A percentile compares a stretch with the other conserved stretches of the same genome.
Conservation (phyloP, 768 basidiomycete genomes). For the Grammothele lineata region DNA sequence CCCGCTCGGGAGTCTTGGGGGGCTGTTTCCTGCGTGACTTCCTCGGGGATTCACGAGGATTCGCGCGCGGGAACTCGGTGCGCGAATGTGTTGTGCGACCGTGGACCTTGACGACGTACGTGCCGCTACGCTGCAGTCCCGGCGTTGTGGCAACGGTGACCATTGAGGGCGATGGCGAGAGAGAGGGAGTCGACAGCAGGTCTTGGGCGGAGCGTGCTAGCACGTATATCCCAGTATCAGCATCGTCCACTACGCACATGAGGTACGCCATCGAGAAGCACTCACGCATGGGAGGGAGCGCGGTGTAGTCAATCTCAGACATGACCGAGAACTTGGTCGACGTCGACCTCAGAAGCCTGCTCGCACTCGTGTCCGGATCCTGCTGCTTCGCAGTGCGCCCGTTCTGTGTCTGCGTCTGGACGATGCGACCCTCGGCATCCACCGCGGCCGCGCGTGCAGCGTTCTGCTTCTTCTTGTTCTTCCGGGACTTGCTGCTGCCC, state of each 20-base stretch:
- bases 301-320: constrained; percentile 49
- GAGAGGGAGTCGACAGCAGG: constrained; percentile 1
- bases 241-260: too few relatives aligned
- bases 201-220: constrained; percentile 32
- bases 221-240: too few relatives aligned
- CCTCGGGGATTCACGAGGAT: constrained; percentile 31
- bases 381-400: too few relatives aligned
- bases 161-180: constrained; percentile 14
- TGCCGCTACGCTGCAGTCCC: constrained; percentile 47
- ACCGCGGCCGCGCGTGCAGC: constrained; percentile 20
- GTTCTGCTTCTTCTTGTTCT: constrained; percentile 30
- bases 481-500: constrained; percentile 58
- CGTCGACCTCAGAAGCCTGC: constrained; percentile 61
- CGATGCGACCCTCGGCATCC: constrained; percentile 21
- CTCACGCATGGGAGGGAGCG: constrained; percentile 71
- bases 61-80: constrained; percentile 65
- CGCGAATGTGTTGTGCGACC: constrained; percentile 54
- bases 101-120: constrained; percentile 72
- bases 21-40: constrained; percentile 21
- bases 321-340: constrained; percentile 62
- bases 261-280: constrained; percentile 17
- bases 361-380: constrained; percentile 36
- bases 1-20: constrained; percentile 14
- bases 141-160: constrained; percentile 28
- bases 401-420: constrained; percentile 22